Evolutionary conservation across 495 filamentous ascomycete species (phyloP).

Genomic region (Tuber microsphaerosporum): DNA sequence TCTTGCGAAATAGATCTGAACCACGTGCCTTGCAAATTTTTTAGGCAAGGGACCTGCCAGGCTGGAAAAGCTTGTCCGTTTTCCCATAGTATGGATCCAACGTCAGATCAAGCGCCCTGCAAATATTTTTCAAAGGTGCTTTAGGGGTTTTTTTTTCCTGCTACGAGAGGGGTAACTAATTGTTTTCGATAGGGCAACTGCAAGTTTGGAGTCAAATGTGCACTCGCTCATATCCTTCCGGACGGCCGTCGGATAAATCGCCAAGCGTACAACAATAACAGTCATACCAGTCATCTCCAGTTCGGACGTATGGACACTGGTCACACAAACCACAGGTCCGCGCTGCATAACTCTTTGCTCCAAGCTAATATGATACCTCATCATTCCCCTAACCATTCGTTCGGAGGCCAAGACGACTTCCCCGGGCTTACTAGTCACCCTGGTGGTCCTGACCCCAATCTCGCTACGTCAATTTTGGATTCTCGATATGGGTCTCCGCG

Average conservation of each 20-base stretch:
- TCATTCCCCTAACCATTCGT: constrained; percentile 42
- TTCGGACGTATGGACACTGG: constrained; percentile 40
- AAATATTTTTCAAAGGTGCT: constrained; percentile 97
- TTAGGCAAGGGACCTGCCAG: constrained; percentile 89
- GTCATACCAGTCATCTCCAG: constrained; percentile 46
- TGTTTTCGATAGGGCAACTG: constrained; percentile 70
- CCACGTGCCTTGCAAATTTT: constrained; percentile 99
- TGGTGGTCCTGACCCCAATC: background rate
- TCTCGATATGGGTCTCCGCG: constrained; percentile 85
- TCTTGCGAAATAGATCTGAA: constrained; percentile 63
- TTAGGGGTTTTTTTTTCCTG: constrained; percentile 9
- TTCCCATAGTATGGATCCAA: constrained; percentile 75
- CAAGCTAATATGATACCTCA: constrained; percentile 55
- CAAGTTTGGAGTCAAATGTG: constrained; percentile 97
- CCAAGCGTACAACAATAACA: constrained; percentile 44
- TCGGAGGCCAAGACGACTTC: constrained; percentile 43
- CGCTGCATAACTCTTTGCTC: constrained; percentile 75
- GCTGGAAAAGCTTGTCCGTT: constrained; percentile 94
- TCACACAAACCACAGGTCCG: constrained; percentile 56
- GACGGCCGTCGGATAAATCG: constrained; percentile 85
- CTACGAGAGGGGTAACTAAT: constrained; percentile 18
- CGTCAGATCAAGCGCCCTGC: constrained; percentile 77
- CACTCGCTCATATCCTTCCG: constrained; percentile 87
- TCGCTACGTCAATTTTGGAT: constrained; percentile 55
- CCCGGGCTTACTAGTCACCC: constrained; percentile 45